A percentile compares a stretch with the other conserved stretches of the same genome.
Evolutionary conservation across 805 yeast species (phyloP).

Genomic region (Kazachstania taianensis): DNA sequence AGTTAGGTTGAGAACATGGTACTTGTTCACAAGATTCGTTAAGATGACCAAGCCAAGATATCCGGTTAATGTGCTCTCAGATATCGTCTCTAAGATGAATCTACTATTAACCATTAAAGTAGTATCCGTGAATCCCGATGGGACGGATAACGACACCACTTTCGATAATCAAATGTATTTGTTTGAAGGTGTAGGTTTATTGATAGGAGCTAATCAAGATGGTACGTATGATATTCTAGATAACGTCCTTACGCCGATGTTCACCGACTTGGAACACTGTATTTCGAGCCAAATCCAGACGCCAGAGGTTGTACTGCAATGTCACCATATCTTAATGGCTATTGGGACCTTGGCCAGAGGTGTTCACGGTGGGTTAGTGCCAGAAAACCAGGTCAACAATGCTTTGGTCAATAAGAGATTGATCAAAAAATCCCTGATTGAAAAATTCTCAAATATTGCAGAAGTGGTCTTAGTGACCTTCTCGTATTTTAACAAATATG

Average conservation of each 20-base stretch:
- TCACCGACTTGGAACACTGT: constrained; percentile 57
- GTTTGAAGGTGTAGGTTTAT: constrained; percentile 77
- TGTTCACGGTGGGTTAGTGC: constrained; percentile 43
- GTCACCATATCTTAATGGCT: constrained; percentile 81
- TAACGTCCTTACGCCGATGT: constrained; percentile 63
- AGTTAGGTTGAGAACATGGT: constrained; percentile 85
- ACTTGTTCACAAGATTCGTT: constrained; percentile 71
- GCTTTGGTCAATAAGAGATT: constrained; percentile 24
- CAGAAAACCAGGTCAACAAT: constrained; percentile 32
- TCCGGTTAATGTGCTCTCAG: constrained; percentile 41
- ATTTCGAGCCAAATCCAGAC: constrained; percentile 38
- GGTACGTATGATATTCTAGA: constrained; percentile 42
- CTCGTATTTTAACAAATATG: constrained; percentile 58
- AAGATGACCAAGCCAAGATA: constrained; percentile 63
- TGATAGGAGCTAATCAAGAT: constrained; percentile 45
- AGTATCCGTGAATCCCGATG: constrained; percentile 23
- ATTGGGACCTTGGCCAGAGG: constrained; percentile 88
- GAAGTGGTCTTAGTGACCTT: constrained; percentile 77
- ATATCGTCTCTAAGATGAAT: constrained; percentile 53
- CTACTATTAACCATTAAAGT: constrained; percentile 48
- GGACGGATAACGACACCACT: constrained; percentile 42
- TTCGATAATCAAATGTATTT: constrained; percentile 75
- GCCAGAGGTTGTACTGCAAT: constrained; percentile 48
- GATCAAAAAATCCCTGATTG: constrained; percentile 28
- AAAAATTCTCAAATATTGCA: constrained; percentile 56